A percentile compares a stretch with the other conserved stretches of the same genome.
These are phyloP conservation scores for Dioscorea zingiberensis DNA, from an alignment of 106 monocot genomes.

Conservation along the genomic window DNA sequence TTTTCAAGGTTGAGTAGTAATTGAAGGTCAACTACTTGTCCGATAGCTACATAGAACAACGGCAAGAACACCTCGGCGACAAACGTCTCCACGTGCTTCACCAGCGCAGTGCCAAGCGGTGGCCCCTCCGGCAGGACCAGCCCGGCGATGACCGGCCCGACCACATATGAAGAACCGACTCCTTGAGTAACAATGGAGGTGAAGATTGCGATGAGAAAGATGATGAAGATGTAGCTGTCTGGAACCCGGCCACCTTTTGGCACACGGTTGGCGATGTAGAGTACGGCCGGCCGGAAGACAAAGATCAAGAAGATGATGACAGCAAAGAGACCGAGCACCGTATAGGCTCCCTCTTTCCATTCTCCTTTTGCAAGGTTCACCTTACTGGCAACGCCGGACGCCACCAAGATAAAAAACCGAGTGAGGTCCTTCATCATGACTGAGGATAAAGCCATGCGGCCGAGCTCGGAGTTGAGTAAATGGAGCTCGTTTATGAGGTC, in stretches of 20 bases:
- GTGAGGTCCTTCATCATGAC: slow-evolving; percentile 18
- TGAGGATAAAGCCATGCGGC: slow-evolving; percentile 33
- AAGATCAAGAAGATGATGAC: slow-evolving; percentile 2
- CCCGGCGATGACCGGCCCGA: slow-evolving; percentile 19
- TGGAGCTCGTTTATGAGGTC: slow-evolving; percentile 34
- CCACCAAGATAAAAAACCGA: background rate
- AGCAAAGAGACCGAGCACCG: background rate
- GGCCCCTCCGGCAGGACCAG: slow-evolving; percentile 34
- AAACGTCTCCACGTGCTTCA: slow-evolving; percentile 19
- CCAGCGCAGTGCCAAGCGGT: slow-evolving; percentile 29
- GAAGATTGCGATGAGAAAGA: slow-evolving; percentile 12
- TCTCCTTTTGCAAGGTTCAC: too few species aligned
- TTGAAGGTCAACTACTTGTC: background rate
- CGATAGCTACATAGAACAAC: slow-evolving; percentile 8
- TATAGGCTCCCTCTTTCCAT: background rate
- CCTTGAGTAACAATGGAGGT: too few species aligned
- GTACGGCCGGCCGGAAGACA: slow-evolving; percentile 17
- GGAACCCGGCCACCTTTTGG: slow-evolving; percentile 12
- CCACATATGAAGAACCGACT: slow-evolving; percentile 10
- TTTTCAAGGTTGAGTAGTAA: background rate
- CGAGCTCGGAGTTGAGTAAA: slow-evolving; percentile 49
- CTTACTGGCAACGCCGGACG: too few species aligned
- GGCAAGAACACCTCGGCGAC: slow-evolving; percentile 25
- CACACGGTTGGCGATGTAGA: slow-evolving; percentile 3
- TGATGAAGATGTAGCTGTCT: slow-evolving; percentile 4